phyloP scores from a whole-genome alignment of 495 filamentous ascomycete genomes.

The Daldinia caldariorum region DNA sequence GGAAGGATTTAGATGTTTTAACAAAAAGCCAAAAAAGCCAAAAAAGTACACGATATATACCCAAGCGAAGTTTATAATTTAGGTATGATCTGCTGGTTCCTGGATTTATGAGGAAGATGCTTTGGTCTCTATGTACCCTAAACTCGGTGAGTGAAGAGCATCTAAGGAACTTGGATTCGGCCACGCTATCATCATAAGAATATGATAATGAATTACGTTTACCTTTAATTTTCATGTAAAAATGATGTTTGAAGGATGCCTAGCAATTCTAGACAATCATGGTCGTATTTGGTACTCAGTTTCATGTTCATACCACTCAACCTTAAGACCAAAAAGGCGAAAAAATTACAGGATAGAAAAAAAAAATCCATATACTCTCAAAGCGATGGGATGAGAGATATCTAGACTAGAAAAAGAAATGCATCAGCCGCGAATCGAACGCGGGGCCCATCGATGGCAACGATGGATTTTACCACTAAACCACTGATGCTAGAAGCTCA shows the following conservation, averaged over 20 bases:
- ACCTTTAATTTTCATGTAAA: too few relatives aligned
- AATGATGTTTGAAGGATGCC: too few relatives aligned
- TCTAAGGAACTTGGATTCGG: too few relatives aligned
- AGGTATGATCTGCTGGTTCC: neutral
- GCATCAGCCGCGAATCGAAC: slow-evolving; percentile 62
- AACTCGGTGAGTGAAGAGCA: too few relatives aligned
- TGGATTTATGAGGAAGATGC: neutral
- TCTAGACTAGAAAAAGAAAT: slow-evolving; percentile 30
- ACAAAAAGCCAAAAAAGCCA: too few relatives aligned
- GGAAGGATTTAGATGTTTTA: neutral
- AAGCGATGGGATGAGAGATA: neutral
- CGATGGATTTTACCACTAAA: slow-evolving; percentile 66
- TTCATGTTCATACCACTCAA: neutral
- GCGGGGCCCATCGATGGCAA: slow-evolving; percentile 64
- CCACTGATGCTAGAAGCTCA: slow-evolving; percentile 50
- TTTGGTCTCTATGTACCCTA: neutral
- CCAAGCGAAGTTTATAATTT: slow-evolving; percentile 4
- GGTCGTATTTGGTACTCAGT: too few relatives aligned
- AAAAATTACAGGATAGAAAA: neutral
- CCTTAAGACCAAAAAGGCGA: neutral
- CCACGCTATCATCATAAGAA: too few relatives aligned
- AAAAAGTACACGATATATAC: slow-evolving; percentile 1
- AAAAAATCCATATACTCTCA: neutral
- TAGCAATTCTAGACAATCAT: too few relatives aligned
- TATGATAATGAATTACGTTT: too few relatives aligned